Conservation (phyloP, 169 alveolate genomes). For the Cryptosporidium xiaoi region DNA sequence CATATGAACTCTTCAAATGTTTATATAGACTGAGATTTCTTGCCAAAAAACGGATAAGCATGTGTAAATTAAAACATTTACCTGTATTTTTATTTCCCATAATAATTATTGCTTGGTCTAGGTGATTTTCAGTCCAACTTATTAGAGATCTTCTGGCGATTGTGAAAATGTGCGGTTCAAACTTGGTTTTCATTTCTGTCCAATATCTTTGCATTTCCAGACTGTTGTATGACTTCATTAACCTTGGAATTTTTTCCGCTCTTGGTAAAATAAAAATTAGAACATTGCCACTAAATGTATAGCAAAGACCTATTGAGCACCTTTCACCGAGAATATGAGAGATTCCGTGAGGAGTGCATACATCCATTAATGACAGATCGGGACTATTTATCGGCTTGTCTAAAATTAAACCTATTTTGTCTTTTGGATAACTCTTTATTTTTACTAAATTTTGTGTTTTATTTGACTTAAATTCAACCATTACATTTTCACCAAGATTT, state of each 20-base stretch:
- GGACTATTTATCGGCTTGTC: constrained; percentile 62
- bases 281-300: constrained; percentile 71
- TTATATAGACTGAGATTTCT: constrained; percentile 62
- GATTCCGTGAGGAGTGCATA: constrained; percentile 64
- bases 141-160: constrained; percentile 50
- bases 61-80: constrained; percentile 60
- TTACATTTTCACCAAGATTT: constrained; percentile 67
- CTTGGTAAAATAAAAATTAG: constrained; percentile 51
- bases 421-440: constrained; percentile 61
- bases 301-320: constrained; percentile 48
- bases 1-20: constrained; percentile 42
- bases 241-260: constrained; percentile 32
- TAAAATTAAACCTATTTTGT: constrained; percentile 42
- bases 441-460: constrained; percentile 18
- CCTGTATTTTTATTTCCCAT: constrained; percentile 64
- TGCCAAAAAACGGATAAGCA: constrained; percentile 54
- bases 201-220: constrained; percentile 62
- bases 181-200: constrained; percentile 70
- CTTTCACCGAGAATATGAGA: constrained; percentile 69
- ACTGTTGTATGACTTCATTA: constrained; percentile 63
- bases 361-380: constrained; percentile 46
- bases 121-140: constrained; percentile 49
- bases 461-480: constrained; percentile 52
- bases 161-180: constrained; percentile 67
- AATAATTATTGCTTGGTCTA: constrained; percentile 42